These are phyloP conservation scores for Verruconis gallopava DNA, from an alignment of 2,329 filamentous ascomycete species.

Conservation along the genomic window DNA sequence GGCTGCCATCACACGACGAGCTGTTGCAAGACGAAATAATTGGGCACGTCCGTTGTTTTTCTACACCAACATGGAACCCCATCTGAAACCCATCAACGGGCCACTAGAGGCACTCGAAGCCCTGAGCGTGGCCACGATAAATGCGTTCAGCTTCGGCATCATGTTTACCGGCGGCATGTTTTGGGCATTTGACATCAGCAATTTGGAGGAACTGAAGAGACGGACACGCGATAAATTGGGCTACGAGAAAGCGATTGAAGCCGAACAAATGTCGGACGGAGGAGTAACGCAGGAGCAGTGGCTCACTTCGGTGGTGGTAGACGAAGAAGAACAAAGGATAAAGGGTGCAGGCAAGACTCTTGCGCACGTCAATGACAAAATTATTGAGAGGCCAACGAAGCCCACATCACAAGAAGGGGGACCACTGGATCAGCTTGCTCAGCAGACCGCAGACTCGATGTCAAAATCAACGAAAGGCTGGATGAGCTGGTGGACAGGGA, in stretches of 20 bases:
- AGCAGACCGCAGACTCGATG: no score
- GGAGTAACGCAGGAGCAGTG: constrained; percentile 4
- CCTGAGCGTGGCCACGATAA: constrained; percentile 9
- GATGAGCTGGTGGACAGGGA: no score
- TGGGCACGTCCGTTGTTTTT: constrained; percentile 8
- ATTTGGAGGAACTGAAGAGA: constrained; percentile 5
- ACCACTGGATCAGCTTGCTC: no score
- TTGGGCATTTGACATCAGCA: constrained; percentile 8
- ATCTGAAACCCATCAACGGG: constrained; percentile 4
- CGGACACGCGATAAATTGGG: constrained; percentile 7
- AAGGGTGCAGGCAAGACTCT: not conserved
- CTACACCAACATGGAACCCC: constrained; percentile 7
- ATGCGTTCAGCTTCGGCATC: constrained; percentile 8
- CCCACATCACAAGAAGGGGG: no score
- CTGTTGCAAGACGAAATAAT: constrained; percentile 8
- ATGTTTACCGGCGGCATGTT: constrained; percentile 7
- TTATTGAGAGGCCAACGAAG: not conserved
- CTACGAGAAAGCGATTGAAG: constrained; percentile 9
- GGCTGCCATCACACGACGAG: constrained; percentile 6
- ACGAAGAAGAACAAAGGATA: constrained; percentile 7
- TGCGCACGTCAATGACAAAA: not conserved
- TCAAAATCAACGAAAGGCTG: no score
- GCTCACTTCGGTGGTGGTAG: not conserved
- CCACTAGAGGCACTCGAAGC: constrained; percentile 9
- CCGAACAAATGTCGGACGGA: not conserved